Evolutionary conservation across 306 rosid species (phyloP), one percentile per base, ranked within the genome.

Genomic region (Prunus mume): DNA sequence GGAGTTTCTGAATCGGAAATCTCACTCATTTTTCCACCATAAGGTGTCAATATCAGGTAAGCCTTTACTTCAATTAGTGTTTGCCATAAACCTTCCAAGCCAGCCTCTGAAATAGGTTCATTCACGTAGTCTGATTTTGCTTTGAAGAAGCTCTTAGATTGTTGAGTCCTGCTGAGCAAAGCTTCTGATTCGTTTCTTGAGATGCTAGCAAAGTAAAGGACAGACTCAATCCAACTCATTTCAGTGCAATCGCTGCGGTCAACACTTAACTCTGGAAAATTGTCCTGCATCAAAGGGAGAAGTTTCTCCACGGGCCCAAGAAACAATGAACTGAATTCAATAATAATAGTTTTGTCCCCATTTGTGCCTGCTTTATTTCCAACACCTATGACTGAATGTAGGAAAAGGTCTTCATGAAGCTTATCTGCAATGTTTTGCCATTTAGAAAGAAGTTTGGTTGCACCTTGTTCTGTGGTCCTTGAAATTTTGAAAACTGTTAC

Each of bases 151-250:
- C 72, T 73, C 77, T 79, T 82, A 60, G 75, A 83, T 22, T 47
- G 27, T 7, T 2, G 91, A 62, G 52, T 88, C 5, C 91, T 83
- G 5, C 84, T 12, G 20, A 88, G 90, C 9, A 91, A 75, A 75
- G 88, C 82, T 61, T 89, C 93, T 0, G 93, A 79, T 0, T 87
- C 83, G 0, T 73, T 81, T 14, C 25, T 82, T 2, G 95, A 83
- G 72, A 41, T 82, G 13, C 85, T 85, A 5, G 89, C 91, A 57
- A 80, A 86, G 43, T 85, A 76, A 2, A 91, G 85, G 46, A 87
- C 89, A 6, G 91, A 88, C 32, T 85, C 83, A 78, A 91, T 89
- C 97, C 97, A 91, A 12, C 87, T 91, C 52, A 87, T 83, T 82
- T 91, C 91, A 5, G 73, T 57, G 68, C 86, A 84, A 62, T 89